Conservation (phyloP, 164 flowering plant species). For the Macadamia tetraphylla region DNA sequence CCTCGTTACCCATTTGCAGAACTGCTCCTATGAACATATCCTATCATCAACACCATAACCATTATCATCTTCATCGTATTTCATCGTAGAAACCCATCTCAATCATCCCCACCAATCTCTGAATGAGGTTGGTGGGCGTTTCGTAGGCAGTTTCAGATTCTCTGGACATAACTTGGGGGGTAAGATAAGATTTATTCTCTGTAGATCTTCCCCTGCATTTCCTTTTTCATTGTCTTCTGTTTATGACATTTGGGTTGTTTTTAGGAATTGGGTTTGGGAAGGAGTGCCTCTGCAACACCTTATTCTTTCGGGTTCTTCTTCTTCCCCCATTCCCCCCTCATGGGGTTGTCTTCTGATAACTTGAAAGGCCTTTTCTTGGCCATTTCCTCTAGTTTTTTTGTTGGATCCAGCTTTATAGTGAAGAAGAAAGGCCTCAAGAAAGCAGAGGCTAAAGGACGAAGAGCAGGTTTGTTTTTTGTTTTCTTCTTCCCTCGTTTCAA, state of each 20-base stretch:
- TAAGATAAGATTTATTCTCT: background rate
- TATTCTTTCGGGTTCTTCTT: background rate
- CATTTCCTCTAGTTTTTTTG: constrained; percentile 35
- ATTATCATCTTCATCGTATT: too few species aligned
- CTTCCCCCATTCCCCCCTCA: constrained; percentile 3
- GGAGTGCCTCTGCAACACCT: background rate
- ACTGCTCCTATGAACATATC: background rate
- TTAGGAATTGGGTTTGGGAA: constrained; percentile 10
- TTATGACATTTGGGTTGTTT: background rate
- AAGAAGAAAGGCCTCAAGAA: constrained; percentile 47
- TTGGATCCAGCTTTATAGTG: constrained; percentile 50
- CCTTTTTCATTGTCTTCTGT: background rate
- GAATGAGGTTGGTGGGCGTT: background rate
- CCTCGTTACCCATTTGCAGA: background rate
- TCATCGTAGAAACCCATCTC: background rate
- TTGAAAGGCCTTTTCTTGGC: constrained; percentile 35
- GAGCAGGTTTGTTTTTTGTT: constrained; percentile 25
- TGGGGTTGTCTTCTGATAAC: constrained; percentile 44
- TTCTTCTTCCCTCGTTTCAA: background rate
- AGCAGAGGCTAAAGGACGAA: constrained; percentile 34
- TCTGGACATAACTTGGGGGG: background rate
- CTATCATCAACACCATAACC: background rate
- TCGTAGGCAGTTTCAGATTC: background rate
- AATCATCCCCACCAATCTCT: background rate
- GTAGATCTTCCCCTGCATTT: background rate